These are phyloP conservation scores for Diaporthe eres DNA, from an alignment of 2,329 filamentous ascomycete genomes.

Conservation along the genomic window DNA sequence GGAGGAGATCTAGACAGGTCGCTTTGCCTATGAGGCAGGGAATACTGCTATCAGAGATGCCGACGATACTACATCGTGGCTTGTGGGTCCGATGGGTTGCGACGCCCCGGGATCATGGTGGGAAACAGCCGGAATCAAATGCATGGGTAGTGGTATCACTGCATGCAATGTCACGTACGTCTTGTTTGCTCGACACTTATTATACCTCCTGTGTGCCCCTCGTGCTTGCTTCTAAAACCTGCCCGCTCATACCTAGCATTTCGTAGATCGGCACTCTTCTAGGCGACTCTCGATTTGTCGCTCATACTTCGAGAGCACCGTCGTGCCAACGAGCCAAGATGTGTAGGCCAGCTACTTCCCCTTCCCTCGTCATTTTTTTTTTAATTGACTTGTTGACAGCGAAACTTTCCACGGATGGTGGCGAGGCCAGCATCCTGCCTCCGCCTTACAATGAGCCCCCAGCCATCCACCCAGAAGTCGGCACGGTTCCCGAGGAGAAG, in stretches of 20 bases:
- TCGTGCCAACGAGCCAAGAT: slow-evolving; percentile 28
- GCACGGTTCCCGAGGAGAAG: slow-evolving; percentile 27
- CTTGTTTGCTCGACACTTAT: not conserved
- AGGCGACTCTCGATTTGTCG: not conserved
- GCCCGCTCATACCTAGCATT: not conserved
- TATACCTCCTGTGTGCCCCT: not conserved
- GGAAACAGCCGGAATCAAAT: not conserved
- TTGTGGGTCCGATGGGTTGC: not conserved
- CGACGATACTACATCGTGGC: no score
- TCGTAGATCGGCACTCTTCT: not conserved
- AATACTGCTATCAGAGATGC: not conserved
- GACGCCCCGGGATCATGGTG: not conserved
- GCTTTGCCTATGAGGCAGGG: not conserved
- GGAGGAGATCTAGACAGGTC: not conserved
- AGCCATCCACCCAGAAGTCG: slow-evolving; percentile 34
- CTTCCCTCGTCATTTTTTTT: no score
- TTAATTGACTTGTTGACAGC: not conserved
- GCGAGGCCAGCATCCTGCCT: slow-evolving; percentile 35
- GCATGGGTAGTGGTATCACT: slow-evolving; percentile 1
- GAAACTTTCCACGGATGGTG: slow-evolving; percentile 9
- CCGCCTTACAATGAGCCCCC: slow-evolving; percentile 29
- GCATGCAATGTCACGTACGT: not conserved
- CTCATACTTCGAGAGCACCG: not conserved
- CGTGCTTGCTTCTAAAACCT: not conserved
- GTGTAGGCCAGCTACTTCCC: slow-evolving; percentile 12